Evolutionary conservation across 345 rosid species (phyloP).

Genomic region (Garcia nutans): DNA sequence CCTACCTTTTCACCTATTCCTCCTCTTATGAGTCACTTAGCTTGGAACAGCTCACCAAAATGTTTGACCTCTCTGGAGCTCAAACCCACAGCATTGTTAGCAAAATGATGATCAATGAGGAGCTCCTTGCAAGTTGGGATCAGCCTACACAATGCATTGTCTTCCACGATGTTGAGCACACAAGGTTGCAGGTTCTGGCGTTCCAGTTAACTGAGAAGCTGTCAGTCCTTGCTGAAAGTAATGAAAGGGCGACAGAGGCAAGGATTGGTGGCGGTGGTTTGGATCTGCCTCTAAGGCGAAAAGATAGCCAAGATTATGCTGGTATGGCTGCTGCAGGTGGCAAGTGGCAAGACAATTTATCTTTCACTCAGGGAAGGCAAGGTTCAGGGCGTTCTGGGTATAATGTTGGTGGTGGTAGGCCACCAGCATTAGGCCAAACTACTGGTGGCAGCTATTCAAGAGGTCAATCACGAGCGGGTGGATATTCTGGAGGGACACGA

Average conservation of each 20-base stretch:
- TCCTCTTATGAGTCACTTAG: conserved; percentile 58
- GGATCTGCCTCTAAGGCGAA: conserved; percentile 60
- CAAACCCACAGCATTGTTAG: conserved; percentile 64
- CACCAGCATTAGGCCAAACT: conserved; percentile 35
- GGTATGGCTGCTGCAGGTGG: conserved; percentile 42
- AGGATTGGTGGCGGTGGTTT: conserved; percentile 64
- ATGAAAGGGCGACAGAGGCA: conserved; percentile 77
- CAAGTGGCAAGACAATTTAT: conserved; percentile 63
- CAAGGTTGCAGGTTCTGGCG: conserved; percentile 72
- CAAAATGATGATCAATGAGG: conserved; percentile 86
- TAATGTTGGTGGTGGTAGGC: conserved; percentile 42
- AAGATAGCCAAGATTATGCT: conserved; percentile 63
- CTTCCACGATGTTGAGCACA: conserved; percentile 70
- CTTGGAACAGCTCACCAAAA: conserved; percentile 65
- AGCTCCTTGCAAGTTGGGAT: conserved; percentile 83
- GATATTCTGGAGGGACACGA: conserved; percentile 44
- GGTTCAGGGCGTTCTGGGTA: conserved; percentile 42
- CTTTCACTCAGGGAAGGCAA: conserved; percentile 62
- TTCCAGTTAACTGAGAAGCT: conserved; percentile 82
- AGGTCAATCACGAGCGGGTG: conserved; percentile 54
- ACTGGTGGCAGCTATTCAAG: conserved; percentile 48
- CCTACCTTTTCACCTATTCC: conserved; percentile 67
- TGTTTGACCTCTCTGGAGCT: conserved; percentile 67
- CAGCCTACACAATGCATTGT: conserved; percentile 70
- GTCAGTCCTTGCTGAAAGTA: conserved; percentile 62